Conservation (phyloP, 108 stramenopile genomes). For the Cyclotella sp. region DNA sequence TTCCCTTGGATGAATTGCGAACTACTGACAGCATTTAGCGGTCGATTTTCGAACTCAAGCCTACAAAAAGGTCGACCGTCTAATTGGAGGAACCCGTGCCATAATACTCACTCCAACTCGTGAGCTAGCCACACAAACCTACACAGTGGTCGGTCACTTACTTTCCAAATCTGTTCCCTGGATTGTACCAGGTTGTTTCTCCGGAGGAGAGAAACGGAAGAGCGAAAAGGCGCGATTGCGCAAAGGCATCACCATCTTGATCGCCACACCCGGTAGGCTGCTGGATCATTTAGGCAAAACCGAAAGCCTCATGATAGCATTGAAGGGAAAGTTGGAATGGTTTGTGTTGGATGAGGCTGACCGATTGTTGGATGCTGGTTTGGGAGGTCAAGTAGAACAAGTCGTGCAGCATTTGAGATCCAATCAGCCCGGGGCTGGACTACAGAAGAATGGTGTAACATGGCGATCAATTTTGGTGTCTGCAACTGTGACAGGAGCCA, state of each 20-base stretch:
- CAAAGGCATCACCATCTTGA: conserved; percentile 90
- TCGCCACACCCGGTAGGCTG: conserved; percentile 97
- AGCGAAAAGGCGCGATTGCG: conserved; percentile 95
- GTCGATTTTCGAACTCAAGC: conserved; percentile 30
- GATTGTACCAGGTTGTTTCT: conserved; percentile 89
- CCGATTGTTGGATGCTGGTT: conserved; percentile 93
- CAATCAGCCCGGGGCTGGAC: conserved; percentile 60
- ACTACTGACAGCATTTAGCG: conserved; percentile 50
- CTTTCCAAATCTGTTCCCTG: conserved; percentile 78
- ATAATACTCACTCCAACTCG: conserved; percentile 94
- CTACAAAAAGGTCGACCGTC: conserved; percentile 36
- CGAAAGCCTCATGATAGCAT: conserved; percentile 68
- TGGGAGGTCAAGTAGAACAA: conserved; percentile 89
- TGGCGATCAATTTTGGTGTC: conserved; percentile 88
- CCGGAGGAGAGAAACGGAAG: conserved; percentile 95
- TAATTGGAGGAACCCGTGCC: conserved; percentile 64
- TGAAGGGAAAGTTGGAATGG: conserved; percentile 81
- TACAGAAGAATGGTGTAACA: conserved; percentile 41
- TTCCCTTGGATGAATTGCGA: no score
- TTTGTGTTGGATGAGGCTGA: conserved; percentile 97
- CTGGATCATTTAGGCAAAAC: conserved; percentile 95
- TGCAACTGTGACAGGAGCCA: conserved; percentile 81
- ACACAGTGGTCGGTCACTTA: conserved; percentile 54
- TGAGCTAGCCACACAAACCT: conserved; percentile 91
- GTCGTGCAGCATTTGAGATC: conserved; percentile 83